Evolutionary conservation across 106 monocot species (phyloP), one percentile per base, ranked within the genome.

Genomic region (Dendrobium catenatum): DNA sequence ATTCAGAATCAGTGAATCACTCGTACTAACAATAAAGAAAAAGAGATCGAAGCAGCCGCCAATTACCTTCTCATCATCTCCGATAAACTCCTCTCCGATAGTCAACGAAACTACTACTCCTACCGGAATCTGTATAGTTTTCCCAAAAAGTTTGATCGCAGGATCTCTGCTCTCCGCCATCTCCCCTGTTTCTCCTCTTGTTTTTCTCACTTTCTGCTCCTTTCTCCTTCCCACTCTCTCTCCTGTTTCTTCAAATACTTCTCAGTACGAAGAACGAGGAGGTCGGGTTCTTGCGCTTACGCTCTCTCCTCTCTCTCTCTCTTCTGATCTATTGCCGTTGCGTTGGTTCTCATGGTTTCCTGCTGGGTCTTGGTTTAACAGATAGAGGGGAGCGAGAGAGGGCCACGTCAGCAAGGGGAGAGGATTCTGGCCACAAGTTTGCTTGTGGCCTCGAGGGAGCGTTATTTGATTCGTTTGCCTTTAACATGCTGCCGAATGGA

Each of bases 141-240:
- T 78, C 41, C 81, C 85, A 51, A 85, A 85, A 6, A 85, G 81
- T 78, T 81, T 85, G 73, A 85, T 43, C 49, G 42, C 76, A 24
- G 80, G 85, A 13, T 80, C 85, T 49, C 46, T 80, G 74, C 29
- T 54, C 27, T 33, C n/a, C 16, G 44, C 37, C 80, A 49, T 42
- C 41, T 55, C 41, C 44, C 48, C 76, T 76, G 72, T 72, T 72
- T 75, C 73, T 51, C 15, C 51, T 51, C 51, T 51, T 51, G 13
- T 13, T 51, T 51, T 51, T 51, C 15, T 1, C 2, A 15, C 51
- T 51, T 17, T 13, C 15, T 16, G 10, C 13, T 51, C 15, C 51
- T 43, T 27, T 27, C 75, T 20, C 44, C n/a, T 44, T 11, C 47
- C 19, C 51, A 0, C 77, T 77, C 26, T 19, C 31, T 54, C 18